A percentile compares a stretch with the other conserved stretches of the same genome.
These are phyloP conservation scores for Camelina laxa DNA, from an alignment of 345 rosid species.

Conservation along the genomic window DNA sequence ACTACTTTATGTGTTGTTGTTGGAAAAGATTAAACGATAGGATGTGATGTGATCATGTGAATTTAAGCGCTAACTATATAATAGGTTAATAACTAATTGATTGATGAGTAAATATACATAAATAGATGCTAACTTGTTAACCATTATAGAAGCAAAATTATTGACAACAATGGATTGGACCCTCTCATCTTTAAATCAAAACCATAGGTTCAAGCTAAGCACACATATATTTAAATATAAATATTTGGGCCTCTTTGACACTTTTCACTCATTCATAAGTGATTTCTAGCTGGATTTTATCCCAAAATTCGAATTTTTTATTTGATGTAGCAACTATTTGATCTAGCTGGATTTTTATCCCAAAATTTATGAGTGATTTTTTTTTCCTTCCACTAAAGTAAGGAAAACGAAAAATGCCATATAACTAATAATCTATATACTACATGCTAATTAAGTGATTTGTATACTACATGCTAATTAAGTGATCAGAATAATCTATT, in stretches of 20 bases:
- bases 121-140: slow-evolving; percentile 38
- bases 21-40: slow-evolving; percentile 10
- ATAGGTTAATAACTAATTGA: not conserved
- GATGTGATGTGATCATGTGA: slow-evolving; percentile 47
- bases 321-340: not conserved
- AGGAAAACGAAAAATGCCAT: not conserved
- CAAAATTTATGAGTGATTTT: too few relatives aligned
- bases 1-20: slow-evolving; percentile 10
- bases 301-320: slow-evolving; percentile 1
- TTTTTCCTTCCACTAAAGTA: not conserved
- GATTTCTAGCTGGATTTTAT: slow-evolving; percentile 38
- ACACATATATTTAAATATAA: slow-evolving; percentile 35
- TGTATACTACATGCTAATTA: too few relatives aligned
- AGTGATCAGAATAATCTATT: too few relatives aligned
- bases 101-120: not conserved
- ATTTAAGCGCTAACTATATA: slow-evolving; percentile 24
- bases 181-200: slow-evolving; percentile 56
- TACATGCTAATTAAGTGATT: too few relatives aligned
- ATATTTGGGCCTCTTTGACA: slow-evolving; percentile 37
- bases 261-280: slow-evolving; percentile 34
- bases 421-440: too few relatives aligned
- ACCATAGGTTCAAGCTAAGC: slow-evolving; percentile 57
- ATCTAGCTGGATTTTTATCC: too few relatives aligned
- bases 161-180: slow-evolving; percentile 41
- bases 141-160: slow-evolving; percentile 47